These are phyloP conservation scores for Neoascochyta sp. DNA, from an alignment of 2,329 filamentous ascomycete species.

Conservation along the genomic window DNA sequence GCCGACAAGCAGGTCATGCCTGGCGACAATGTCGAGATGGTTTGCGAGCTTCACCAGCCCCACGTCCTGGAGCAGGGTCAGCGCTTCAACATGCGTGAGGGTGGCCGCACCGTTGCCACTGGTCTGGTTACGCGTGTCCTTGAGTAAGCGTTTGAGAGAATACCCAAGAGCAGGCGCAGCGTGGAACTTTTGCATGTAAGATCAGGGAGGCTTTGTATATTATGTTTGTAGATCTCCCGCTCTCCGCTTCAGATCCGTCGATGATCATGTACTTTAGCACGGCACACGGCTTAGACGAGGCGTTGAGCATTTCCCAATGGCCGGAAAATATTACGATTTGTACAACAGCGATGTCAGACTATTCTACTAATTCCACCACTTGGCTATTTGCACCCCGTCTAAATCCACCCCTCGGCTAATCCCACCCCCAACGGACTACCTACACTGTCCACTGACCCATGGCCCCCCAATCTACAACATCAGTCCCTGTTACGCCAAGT, in stretches of 20 bases:
- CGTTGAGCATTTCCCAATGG: slow-evolving; percentile 16
- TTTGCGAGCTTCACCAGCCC: slow-evolving; percentile 78
- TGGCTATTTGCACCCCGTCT: too few species aligned
- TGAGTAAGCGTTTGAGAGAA: slow-evolving; percentile 21
- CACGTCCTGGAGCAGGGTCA: slow-evolving; percentile 87
- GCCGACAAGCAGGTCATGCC: slow-evolving; percentile 86
- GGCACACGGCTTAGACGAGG: slow-evolving; percentile 20
- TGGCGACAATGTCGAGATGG: slow-evolving; percentile 98
- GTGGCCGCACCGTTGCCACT: slow-evolving; percentile 60
- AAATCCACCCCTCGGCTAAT: too few species aligned
- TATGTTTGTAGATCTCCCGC: slow-evolving; percentile 20
- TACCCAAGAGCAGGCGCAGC: slow-evolving; percentile 3
- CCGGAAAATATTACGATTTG: slow-evolving; percentile 19
- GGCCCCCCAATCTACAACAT: slow-evolving; percentile 22
- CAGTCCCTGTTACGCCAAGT: slow-evolving; percentile 8
- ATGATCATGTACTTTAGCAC: slow-evolving; percentile 28
- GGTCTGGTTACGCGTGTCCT: slow-evolving; percentile 39
- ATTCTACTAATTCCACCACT: too few species aligned
- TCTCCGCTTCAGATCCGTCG: slow-evolving; percentile 24
- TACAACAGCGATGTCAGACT: too few species aligned
- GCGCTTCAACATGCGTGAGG: slow-evolving; percentile 97
- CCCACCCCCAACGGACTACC: background rate
- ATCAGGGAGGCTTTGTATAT: slow-evolving; percentile 18
- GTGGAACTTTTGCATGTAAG: slow-evolving; percentile 7
- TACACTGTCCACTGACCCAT: slow-evolving; percentile 26